Evolutionary conservation across 257 asterid species (phyloP), one percentile per base, ranked within the genome.

Genomic region (Penstemon newberryi): DNA sequence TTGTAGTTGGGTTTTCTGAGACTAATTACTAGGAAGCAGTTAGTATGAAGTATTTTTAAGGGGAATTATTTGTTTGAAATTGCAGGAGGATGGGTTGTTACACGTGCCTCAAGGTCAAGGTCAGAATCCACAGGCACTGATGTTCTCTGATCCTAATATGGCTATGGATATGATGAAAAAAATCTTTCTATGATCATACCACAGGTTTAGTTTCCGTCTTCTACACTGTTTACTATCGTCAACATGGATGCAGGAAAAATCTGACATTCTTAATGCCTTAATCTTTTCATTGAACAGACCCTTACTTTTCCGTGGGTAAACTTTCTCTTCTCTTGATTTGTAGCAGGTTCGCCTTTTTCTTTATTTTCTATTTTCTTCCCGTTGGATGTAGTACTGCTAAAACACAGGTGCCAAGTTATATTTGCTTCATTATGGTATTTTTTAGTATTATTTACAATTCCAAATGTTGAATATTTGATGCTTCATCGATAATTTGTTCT

Each of bases 151-250:
- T 78, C 98, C 98, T 33, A 91, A 91, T 78, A 91, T 91, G 98
- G 98, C 98, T 51, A 91, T 91, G 96, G 98, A 89, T 79, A 89
- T 91, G 96, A 91, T 91, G 96, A 91, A 91, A 82, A 91, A 63
- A 91, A 91, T 79, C 93, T 91, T 64, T 87, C 98, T 2, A 91
- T 91, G 98, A 87, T 91, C 83, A 91, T 91, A 73, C 98, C 98
- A 46, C 98, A 91, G 94, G 98, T 88, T 5, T 70, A 49, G 50
- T 72, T 70, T 73, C 56, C 4, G 12, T 40, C 39, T 71, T 4
- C 62, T 59, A 47, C 65, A 57, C 56, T 37, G 56, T 33, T 60
- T 41, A 70, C 60, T 54, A 4, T 19, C 12, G 8, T 69, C 40
- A 43, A 9, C 60, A 15, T 70, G 45, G 37, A 60, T 65, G 64